Conservation (phyloP, 371 early-diverging fungal genomes). For the Cokeromyces recurvatus region DNA sequence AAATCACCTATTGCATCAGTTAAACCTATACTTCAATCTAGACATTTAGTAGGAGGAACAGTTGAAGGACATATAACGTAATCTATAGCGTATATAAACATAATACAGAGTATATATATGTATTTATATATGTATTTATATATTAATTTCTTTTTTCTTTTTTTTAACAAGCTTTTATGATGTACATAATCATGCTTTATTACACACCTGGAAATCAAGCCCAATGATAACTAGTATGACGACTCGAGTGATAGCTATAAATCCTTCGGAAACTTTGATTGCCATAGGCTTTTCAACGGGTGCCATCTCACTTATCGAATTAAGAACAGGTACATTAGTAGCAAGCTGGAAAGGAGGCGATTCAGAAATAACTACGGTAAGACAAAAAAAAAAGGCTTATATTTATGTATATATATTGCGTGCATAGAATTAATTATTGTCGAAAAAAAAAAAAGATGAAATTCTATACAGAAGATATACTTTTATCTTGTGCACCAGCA, state of each 20-base stretch:
- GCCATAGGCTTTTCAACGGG: slow-evolving; percentile 60
- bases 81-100: not conserved
- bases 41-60: slow-evolving; percentile 54
- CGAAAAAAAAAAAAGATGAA: slow-evolving; percentile 34
- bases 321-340: slow-evolving; percentile 57
- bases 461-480: slow-evolving; percentile 56
- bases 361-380: slow-evolving; percentile 57
- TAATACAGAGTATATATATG: not conserved
- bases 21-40: slow-evolving; percentile 52
- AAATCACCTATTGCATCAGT: slow-evolving; percentile 47
- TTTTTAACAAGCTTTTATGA: slow-evolving; percentile 35
- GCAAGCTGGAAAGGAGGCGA: slow-evolving; percentile 65
- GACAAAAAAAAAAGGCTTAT: no score
- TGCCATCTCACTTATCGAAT: slow-evolving; percentile 53
- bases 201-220: slow-evolving; percentile 50
- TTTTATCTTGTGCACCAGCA: slow-evolving; percentile 60
- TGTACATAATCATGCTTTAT: slow-evolving; percentile 24
- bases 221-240: slow-evolving; percentile 27
- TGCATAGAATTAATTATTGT: not conserved
- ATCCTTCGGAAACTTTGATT: slow-evolving; percentile 52
- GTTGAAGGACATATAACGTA: slow-evolving; percentile 40
- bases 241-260: slow-evolving; percentile 41
- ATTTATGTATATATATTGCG: not conserved
- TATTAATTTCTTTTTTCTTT: not conserved
- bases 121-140: no score